Evolutionary conservation across 768 basidiomycete genomes (phyloP), one percentile per base, ranked within the genome.

Genomic region (Boletus huronensis): DNA sequence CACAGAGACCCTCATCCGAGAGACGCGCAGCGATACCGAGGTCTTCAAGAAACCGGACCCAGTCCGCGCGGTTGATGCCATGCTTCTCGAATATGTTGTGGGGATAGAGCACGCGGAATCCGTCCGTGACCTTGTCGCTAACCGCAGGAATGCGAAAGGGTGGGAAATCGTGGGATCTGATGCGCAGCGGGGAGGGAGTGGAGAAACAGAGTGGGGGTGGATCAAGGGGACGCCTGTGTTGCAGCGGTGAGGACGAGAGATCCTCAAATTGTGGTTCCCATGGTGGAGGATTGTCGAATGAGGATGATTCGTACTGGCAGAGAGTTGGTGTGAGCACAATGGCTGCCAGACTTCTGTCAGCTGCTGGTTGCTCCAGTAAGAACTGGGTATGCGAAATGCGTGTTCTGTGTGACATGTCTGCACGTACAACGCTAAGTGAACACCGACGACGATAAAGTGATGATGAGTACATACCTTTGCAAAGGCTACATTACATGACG

Each of bases 141-240:
- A 64, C 19, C 6, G 70, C 53, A 5, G 62, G 59, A 17, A 70
- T 66, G 44, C 42, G 43, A 50, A 70, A 70, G 7, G 62, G 52
- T 2, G 69, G 70, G 35, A 70, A 70, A 16, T 64, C 48, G 34
- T 57, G 49, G 9, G 70, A 66, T 56, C 56, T 52, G 28, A 70
- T 52, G 34, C 70, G 66, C 2, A 62, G 32, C 9, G 69, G 70
- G 16, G 70, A 66, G 3, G 57, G 58, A 2, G 35, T 60, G 16
- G 69, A 70, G 48, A 70, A 70, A 36, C 69, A 70, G 43, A 44
- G 35, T 1, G 69, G 69, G 8, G 70, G 70, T 46, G 69, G 70
- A 39, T 70, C 69, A 2, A 70, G 64, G 9, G 69, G 69, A 3
- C 57, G 59, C 10, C 70, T 58, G 5, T 5, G 26, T 9, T 13